A percentile compares a stretch with the other conserved stretches of the same genome.
phyloP scores from a whole-genome alignment of 257 asterid species.

The Nicotiana attenuata region DNA sequence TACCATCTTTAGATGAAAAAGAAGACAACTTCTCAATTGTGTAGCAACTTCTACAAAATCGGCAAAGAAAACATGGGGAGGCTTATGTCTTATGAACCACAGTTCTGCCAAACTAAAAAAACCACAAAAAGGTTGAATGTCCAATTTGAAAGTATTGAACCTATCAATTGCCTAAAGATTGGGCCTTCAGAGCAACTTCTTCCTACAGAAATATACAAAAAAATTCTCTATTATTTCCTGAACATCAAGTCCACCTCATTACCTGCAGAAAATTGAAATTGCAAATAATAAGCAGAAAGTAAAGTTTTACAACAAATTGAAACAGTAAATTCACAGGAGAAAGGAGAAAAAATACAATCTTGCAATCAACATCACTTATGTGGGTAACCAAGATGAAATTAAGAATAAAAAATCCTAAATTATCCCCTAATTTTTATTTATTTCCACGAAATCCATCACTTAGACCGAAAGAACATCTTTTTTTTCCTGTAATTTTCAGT shows the following conservation, averaged over 20 bases:
- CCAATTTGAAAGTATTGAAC: neutral
- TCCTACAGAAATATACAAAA: neutral
- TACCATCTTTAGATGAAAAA: conserved; percentile 36
- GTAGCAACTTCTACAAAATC: neutral
- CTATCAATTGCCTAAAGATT: neutral
- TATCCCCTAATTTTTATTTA: neutral
- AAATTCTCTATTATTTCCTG: neutral
- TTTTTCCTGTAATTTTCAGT: neutral
- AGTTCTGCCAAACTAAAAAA: neutral
- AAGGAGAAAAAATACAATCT: neutral
- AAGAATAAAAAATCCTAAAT: neutral
- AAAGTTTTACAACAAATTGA: neutral
- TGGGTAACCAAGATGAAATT: neutral
- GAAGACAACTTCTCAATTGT: conserved; percentile 38
- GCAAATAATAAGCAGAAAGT: neutral
- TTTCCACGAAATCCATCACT: neutral
- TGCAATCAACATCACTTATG: neutral
- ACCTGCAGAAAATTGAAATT: neutral
- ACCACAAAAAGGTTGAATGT: neutral
- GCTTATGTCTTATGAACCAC: neutral
- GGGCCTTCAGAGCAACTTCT: neutral
- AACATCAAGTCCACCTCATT: neutral
- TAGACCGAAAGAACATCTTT: neutral
- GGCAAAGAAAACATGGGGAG: neutral
- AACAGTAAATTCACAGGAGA: neutral